Base-by-base conservation (phyloP, 2,329 filamentous ascomycete species). In the Venturia oleaginea region DNA sequence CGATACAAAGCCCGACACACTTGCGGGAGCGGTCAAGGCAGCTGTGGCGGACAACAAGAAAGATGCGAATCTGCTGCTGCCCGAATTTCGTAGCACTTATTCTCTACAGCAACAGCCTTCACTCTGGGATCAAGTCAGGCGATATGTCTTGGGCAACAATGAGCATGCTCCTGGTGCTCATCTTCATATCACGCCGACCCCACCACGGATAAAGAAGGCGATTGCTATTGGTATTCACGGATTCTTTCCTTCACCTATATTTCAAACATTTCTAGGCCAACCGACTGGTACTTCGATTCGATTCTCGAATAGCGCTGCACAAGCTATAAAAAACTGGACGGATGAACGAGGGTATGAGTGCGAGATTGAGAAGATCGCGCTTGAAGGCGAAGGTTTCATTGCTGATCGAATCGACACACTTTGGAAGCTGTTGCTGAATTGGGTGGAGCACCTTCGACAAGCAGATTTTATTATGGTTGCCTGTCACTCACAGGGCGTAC, bases 311-410 rank as follows among this genome's bases (percentile, higher is more conserved):
- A 88, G 93, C 71, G 90, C 89, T 22, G 92, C 92, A 6, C 86
- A 90, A 46, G 88, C 91, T 1, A 93, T 99, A 69, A 84, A 88
- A 65, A 83, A 87, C 66, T 99, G 92, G 91, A 85, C 91, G 0
- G 85, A 91, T 63, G 80, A 80, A 15, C 85, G 91, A 68, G 88
- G 89, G 0, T 91, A 87, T 66, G 78, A 81, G 2, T 89, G 92
- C 67, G 89, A 95, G 69, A 91, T 99, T 64, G 92, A 97, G 72
- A 97, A 95, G 73, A 90, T 97, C 17, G 91, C 93, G 0, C 82
- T 99, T 0, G 94, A 99, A 76, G 93, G 93, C 27, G 94, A 99
- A 76, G 94, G 94, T 30, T 91, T 90, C 73, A 94, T 99, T 59
- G 84, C 84, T 2, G 92, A 97, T 67, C 84, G 94, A 7, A 91